Evolutionary conservation across 805 yeast species (phyloP), one percentile per base, ranked within the genome.

Genomic region (Brettanomyces sp.): DNA sequence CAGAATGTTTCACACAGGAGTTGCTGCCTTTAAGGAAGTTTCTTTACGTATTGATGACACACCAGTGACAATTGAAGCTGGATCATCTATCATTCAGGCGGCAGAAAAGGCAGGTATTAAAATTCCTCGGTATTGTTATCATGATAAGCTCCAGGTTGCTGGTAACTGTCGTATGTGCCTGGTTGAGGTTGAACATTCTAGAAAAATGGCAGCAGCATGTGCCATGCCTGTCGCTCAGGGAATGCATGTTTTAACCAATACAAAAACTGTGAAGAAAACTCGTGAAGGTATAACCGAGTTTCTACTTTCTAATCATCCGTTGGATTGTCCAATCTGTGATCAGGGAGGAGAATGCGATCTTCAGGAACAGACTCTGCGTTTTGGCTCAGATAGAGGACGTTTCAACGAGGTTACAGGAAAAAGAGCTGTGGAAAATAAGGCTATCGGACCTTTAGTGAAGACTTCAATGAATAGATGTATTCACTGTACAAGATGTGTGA

Each of bases 321-420:
- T 86, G 60, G 95, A 87, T 69, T 86, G 95, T 68, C 95, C 95
- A 23, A 83, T 86, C 46, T 86, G 95, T 67, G 95, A 86, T 68
- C 95, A 86, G 68, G 95, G 95, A 67, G 95, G 95, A 53, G 95
- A 86, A 66, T 86, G 95, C 72, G 95, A 86, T 63, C 74, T 86
- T 56, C 95, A 87, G 69, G 95, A 87, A 62, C 95, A 86, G 70
- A 73, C 87, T 18, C 69, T 81, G 60, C 76, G 93, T 62, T 84
- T 84, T 61, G 95, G 95, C 49, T 68, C 84, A 45, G 95, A 86
- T 67, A 77, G 95, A 52, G 95, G 95, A 54, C 77, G 95, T 64
- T 87, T 83, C 69, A 66, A 73, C 50, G 95, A 86, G 65, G 76
- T 85, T 46, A 72, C 77, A 47, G 95, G 95, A 59, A 86, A 86